Base-by-base conservation (phyloP, 805 yeast genomes). In the Maudiozyma pseudohumilis region DNA sequence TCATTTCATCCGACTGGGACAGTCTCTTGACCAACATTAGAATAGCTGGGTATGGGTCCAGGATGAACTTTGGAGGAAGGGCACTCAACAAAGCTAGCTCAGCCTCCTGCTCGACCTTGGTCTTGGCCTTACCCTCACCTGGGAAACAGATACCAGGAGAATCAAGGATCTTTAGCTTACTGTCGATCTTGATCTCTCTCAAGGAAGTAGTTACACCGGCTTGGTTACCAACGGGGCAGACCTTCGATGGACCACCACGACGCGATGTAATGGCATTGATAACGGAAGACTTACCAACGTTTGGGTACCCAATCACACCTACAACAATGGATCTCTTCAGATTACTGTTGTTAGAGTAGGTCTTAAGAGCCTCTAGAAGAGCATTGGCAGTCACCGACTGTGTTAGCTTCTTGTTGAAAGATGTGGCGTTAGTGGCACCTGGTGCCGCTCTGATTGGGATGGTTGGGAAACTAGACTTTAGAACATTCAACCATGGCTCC, bases 121-220 rank as follows among this genome's bases (percentile, higher is more conserved):
- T 60, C 45, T 65, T 65, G 49, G 68, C 71, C 48, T 68, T 70
- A 43, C 65, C 73, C 47, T 74, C 80, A 32, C 61, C 58, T 35
- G 97, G 97, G 76, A 92, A 89, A 29, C 92, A 96, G 44, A 89
- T 92, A 56, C 98, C 98, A 36, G 98, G 98, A 38, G 96, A 85
- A 62, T 89, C 98, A 54, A 89, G 69, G 46, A 89, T 71, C 61
- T 82, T 85, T 50, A 89, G 72, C 60, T 87, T 87, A 55, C 78
- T 81, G 61, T 89, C 98, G 43, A 89, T 72, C 64, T 89, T 92
- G 41, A 89, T 87, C 60, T 87, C 94, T 64, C 96, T 76, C 59
- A 92, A 66, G 3, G 89, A 68, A 1, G 96, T 88, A 22, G 98
- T 89, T 33, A 92, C 92, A 58, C 98, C 98, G 3, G 98, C 96